Percentiles rank a stretch among this genome's conserved stretches.
Evolutionary conservation across 805 yeast genomes (phyloP).

Genomic region (Candida nemodendra): DNA sequence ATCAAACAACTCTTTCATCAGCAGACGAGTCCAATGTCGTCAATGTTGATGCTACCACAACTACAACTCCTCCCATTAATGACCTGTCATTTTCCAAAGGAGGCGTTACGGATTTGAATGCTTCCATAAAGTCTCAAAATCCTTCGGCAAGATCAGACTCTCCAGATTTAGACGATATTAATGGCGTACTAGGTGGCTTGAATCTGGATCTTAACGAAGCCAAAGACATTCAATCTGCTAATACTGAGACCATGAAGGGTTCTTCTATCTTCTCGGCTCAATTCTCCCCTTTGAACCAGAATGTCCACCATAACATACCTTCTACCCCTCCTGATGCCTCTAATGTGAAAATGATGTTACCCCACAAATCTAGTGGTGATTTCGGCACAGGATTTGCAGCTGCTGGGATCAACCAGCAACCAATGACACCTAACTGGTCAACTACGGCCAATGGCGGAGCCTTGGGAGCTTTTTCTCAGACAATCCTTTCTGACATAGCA

Average conservation of each 20-base stretch:
- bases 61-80: conserved; percentile 34
- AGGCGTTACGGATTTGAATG: conserved; percentile 1
- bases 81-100: conserved; percentile 21
- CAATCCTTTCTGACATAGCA: conserved; percentile 21
- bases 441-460: conserved; percentile 15
- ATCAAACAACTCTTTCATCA: conserved; percentile 35
- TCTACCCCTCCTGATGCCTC: conserved; percentile 30
- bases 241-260: conserved; percentile 8
- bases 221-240: conserved; percentile 6
- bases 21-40: conserved; percentile 28
- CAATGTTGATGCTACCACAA: conserved; percentile 26
- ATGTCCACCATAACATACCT: conserved; percentile 19
- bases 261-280: conserved; percentile 26
- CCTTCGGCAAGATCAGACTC: conserved; percentile 9
- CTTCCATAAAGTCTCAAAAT: conserved; percentile 3
- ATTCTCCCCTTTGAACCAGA: conserved; percentile 24
- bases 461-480: conserved; percentile 17
- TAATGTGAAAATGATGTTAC: conserved; percentile 15
- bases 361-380: conserved; percentile 10
- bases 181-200: conserved; percentile 46
- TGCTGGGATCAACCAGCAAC: conserved; percentile 12
- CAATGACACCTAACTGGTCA: conserved; percentile 38
- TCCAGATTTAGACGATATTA: conserved; percentile 39
- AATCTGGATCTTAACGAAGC: conserved; percentile 37
- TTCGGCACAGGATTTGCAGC: conserved; percentile 11